Base-by-base conservation (phyloP, 2,329 filamentous ascomycete species). In the Clarireedia homoeocarpa region DNA sequence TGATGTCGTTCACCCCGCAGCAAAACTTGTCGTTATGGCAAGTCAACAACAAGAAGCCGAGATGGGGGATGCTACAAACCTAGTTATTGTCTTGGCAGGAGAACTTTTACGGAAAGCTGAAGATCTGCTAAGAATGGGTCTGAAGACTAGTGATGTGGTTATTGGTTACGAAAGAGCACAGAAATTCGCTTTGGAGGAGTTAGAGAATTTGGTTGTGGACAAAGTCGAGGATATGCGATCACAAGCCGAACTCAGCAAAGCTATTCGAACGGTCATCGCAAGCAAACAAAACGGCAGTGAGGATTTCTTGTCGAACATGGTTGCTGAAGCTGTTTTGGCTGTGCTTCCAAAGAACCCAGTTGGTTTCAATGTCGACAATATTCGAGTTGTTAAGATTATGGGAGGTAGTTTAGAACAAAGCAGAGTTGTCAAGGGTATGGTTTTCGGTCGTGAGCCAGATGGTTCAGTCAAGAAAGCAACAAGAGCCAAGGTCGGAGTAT, bases 361-460 rank as follows among this genome's bases (percentile, higher is more conserved):
- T 71, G 91, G 95, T 76, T 99, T 99, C 82, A 99, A 96, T 74
- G 91, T 99, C 62, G 94, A 99, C 78, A 99, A 99, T 73, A 86
- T 99, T 67, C 89, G 94, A 59, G 95, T 99, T 57, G 95, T 99
- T 67, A 99, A 99, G 82, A 99, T 99, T 69, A 97, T 99, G 92
- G 94, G 94, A 66, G 92, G 94, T 62, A 91, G 88, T 71, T 77
- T 99, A 69, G 89, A 95, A 68, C 91, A 99, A 77, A 96, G 91
- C 72, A 85, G 84, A 63, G 92, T 99, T 14, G 87, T 99, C 59
- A 95, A 89, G 79, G 94, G 94, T 63, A 99, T 99, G 94, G 95
- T 99, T 52, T 97, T 99, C 71, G 86, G 90, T 67, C 88, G 95
- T 70, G 89, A 96, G 74, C 94, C 94, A n/a, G 87, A 96, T 69